Conservation (phyloP, 345 rosid genomes). For the Angophora floribunda region DNA sequence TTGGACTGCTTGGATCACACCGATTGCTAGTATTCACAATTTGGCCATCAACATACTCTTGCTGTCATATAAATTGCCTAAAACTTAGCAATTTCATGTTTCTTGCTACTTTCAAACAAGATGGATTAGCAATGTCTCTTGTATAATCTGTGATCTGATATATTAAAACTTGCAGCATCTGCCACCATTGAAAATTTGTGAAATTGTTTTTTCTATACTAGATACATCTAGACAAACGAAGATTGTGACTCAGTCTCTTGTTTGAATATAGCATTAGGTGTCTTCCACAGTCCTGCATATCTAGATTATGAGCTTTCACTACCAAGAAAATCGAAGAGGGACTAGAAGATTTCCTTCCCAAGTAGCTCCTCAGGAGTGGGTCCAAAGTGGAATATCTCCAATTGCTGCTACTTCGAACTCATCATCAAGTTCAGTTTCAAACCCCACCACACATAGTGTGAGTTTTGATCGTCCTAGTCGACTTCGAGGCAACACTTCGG, state of each 20-base stretch:
- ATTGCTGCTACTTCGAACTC: conserved; percentile 3
- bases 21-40: neutral
- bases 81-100: neutral
- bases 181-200: neutral
- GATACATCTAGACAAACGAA: neutral
- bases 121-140: neutral
- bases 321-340: conserved; percentile 37
- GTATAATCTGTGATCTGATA: neutral
- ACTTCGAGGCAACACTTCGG: neutral
- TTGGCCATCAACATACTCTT: neutral
- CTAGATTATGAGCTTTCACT: conserved; percentile 48
- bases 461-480: neutral
- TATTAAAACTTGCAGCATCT: neutral
- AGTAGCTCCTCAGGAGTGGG: conserved; percentile 47
- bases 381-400: conserved; percentile 39
- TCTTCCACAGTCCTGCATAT: neutral
- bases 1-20: neutral
- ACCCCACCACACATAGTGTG: neutral
- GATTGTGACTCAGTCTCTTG: neutral
- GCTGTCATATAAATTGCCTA: neutral
- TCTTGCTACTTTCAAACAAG: neutral
- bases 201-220: neutral
- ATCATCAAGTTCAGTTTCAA: neutral
- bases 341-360: conserved; percentile 28
- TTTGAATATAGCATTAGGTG: neutral